Evolutionary conservation across 495 filamentous ascomycete species (phyloP), one percentile per base, ranked within the genome.

Genomic region (Xylaria cubensis): DNA sequence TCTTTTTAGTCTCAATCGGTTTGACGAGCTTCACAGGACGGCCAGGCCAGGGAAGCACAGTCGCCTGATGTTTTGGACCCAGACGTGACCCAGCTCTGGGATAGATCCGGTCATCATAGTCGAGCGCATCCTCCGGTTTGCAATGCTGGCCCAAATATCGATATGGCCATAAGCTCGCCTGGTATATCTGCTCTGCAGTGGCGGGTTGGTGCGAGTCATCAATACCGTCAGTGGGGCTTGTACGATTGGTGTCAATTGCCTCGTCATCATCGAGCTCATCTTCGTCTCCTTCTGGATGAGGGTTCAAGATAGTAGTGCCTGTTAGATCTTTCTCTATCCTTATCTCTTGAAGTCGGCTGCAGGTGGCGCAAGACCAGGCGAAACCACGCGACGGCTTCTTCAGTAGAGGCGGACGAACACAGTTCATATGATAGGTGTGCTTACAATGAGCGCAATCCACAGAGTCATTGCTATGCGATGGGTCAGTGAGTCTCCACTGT

Each of bases 381-480:
- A 99, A 99, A 50, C 96, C 96, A 80, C 96, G 91, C 58, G 96
- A 97, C 24, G 96, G 96, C 82, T 99, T 99, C 80, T 98, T 98
- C 50, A 94, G 89, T 70, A 99, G 80, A 48, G 93, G 94, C 42
- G 96, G 96, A 68, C 92, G 92, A 59, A 99, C 97, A 79, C 96
- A 99, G 78, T 92, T 93, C 96, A 99, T 98, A 83, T 99, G 96
- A 83, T 98, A 99, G 10, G 95, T 98, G 76, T 94, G 90, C 74
- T 89, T 88, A 81, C 96, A 99, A 67, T 97, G 93, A 39, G 97
- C 96, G 81, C 96, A 99, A 75, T 98, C 95, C 41, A 99, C 96
- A 34, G 96, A 98, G 80, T 98, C 93, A 77, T 92, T 90, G 74
- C 94, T 95, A 79, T 69, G 63, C 50, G 41, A 24, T 66, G 70